Conservation (phyloP, 768 basidiomycete genomes). For the Suillus discolor region DNA sequence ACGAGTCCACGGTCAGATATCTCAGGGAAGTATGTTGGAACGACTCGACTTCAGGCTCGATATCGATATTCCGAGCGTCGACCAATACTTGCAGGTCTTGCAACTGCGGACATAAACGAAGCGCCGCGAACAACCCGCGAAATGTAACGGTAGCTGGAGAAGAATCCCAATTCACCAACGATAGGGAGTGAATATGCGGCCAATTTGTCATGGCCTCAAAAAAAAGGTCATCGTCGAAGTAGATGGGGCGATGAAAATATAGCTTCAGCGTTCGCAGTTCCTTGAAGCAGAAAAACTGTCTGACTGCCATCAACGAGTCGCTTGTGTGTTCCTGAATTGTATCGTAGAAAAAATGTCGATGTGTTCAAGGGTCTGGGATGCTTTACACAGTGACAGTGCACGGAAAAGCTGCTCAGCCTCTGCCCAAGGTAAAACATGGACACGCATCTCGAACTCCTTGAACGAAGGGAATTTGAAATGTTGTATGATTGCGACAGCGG, state of each 20-base stretch:
- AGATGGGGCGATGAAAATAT: neutral
- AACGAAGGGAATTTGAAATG: neutral
- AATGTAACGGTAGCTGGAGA: neutral
- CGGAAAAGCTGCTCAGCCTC: neutral
- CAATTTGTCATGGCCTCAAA: constrained; percentile 2
- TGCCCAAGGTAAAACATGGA: neutral
- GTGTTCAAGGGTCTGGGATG: constrained; percentile 1
- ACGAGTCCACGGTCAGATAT: neutral
- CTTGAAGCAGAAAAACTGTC: neutral
- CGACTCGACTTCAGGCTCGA: neutral
- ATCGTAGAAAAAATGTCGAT: neutral
- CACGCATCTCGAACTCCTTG: neutral
- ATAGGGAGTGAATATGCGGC: neutral
- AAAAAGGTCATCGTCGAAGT: neutral
- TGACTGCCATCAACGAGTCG: neutral
- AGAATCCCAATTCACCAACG: neutral
- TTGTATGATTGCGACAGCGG: neutral
- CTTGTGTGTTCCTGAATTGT: neutral
- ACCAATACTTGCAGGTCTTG: neutral
- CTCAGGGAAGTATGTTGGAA: constrained; percentile 1
- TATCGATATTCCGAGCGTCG: neutral
- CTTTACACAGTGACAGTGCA: constrained; percentile 1
- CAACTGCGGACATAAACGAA: neutral
- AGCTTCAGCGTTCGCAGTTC: neutral
- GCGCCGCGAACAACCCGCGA: neutral